Percentiles rank a stretch among this genome's conserved stretches.
Evolutionary conservation across 805 yeast genomes (phyloP).

Genomic region (Candida incommunis): DNA sequence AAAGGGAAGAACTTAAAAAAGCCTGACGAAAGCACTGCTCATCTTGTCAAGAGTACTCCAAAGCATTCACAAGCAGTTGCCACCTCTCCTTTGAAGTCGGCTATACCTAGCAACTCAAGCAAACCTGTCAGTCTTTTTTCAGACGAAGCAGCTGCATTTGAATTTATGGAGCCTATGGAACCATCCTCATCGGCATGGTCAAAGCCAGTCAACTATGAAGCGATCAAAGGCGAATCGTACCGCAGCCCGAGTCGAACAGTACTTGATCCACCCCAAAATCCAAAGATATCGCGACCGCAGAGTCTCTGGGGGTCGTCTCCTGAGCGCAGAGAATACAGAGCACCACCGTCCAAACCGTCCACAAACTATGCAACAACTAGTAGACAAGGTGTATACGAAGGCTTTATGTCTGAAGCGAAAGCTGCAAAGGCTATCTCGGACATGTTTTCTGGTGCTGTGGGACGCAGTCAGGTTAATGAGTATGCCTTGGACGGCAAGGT

Average conservation of each 20-base stretch:
- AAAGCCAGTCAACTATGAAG: slow-evolving; percentile 6
- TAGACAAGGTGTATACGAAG: slow-evolving; percentile 1
- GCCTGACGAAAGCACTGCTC: too few species aligned
- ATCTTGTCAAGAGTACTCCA: too few species aligned
- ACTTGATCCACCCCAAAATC: slow-evolving; percentile 2
- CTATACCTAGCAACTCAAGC: too few species aligned
- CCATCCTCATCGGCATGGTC: slow-evolving; percentile 14
- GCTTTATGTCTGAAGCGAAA: slow-evolving; percentile 2
- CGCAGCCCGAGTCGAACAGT: not conserved
- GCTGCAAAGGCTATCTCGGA: slow-evolving; percentile 5
- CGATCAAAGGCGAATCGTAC: too few species aligned
- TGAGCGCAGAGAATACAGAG: not conserved
- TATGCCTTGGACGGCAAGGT: slow-evolving; percentile 9
- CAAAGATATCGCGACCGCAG: not conserved
- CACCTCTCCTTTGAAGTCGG: too few species aligned
- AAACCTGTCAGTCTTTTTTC: not conserved
- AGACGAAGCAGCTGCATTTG: too few species aligned
- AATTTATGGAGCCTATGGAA: slow-evolving; percentile 12
- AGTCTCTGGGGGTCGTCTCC: not conserved
- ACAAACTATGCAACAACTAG: not conserved
- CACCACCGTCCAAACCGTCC: too few species aligned
- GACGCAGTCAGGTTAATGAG: slow-evolving; percentile 3
- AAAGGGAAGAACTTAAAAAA: too few species aligned
- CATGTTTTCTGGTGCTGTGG: slow-evolving; percentile 7
- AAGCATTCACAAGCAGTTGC: too few species aligned